phyloP scores from a whole-genome alignment of 345 rosid species.

The Acer negundo region DNA sequence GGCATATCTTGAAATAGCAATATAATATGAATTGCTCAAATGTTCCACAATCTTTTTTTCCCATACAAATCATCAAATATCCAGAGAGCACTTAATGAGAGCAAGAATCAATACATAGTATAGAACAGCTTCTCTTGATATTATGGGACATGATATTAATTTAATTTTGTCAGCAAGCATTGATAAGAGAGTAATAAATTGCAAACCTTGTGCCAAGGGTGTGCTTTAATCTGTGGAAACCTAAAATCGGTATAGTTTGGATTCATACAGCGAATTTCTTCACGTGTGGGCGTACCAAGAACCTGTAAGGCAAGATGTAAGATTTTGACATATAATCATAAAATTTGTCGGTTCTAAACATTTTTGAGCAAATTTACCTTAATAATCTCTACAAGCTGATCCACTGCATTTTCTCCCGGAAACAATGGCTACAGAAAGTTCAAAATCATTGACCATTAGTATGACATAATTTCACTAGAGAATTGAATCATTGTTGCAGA shows the following conservation, averaged over 20 bases:
- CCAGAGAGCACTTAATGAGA: neutral
- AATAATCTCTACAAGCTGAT: constrained; percentile 94
- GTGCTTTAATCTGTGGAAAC: constrained; percentile 93
- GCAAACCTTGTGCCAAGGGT: constrained; percentile 88
- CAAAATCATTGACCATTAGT: neutral
- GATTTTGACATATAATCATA: neutral
- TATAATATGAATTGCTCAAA: neutral
- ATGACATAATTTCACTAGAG: constrained; percentile 8
- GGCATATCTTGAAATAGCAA: neutral
- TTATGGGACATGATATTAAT: neutral
- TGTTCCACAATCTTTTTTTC: neutral
- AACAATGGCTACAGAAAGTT: constrained; percentile 67
- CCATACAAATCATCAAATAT: neutral
- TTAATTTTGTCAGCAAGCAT: neutral
- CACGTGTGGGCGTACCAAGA: constrained; percentile 93
- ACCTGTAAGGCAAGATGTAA: constrained; percentile 49
- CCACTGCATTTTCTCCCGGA: constrained; percentile 94
- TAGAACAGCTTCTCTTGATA: neutral
- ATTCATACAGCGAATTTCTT: constrained; percentile 95
- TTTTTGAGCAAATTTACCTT: constrained; percentile 44
- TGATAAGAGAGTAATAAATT: neutral
- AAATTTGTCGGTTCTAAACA: neutral
- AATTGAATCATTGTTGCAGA: neutral
- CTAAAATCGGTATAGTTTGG: constrained; percentile 86
- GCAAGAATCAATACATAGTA: neutral